Evolutionary conservation across 495 filamentous ascomycete species (phyloP).

Genomic region (Saxispiralis lemnorum): DNA sequence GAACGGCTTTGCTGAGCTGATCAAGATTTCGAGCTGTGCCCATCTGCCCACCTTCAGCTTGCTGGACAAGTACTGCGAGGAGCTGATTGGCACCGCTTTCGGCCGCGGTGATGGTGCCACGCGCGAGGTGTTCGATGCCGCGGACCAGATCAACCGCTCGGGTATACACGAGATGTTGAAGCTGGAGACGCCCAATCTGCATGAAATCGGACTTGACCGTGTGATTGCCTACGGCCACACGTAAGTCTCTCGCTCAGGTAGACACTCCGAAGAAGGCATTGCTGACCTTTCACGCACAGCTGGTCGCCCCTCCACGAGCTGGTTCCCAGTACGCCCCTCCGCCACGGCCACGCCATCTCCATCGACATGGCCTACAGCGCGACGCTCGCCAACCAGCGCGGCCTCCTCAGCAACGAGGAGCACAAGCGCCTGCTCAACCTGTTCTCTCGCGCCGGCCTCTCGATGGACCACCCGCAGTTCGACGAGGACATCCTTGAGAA

Average conservation of each 20-base stretch:
- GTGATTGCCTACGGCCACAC: slow-evolving; percentile 54
- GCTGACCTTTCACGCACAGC: slow-evolving; percentile 16
- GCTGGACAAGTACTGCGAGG: slow-evolving; percentile 41
- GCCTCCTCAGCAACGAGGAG: slow-evolving; percentile 34
- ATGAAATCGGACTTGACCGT: slow-evolving; percentile 44
- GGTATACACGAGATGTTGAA: slow-evolving; percentile 46
- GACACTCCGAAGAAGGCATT: neutral
- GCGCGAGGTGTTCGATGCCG: slow-evolving; percentile 32
- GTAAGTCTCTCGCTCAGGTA: slow-evolving; percentile 19
- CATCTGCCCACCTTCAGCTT: slow-evolving; percentile 41
- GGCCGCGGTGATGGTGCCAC: slow-evolving; percentile 34
- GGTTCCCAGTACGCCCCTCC: slow-evolving; percentile 38
- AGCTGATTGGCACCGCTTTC: slow-evolving; percentile 38
- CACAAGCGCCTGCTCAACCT: slow-evolving; percentile 37
- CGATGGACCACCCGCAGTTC: slow-evolving; percentile 45
- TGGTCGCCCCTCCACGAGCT: slow-evolving; percentile 50
- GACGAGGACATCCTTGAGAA: slow-evolving; percentile 39
- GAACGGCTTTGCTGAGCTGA: slow-evolving; percentile 48
- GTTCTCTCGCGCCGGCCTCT: slow-evolving; percentile 43
- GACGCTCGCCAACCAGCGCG: slow-evolving; percentile 37
- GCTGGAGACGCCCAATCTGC: slow-evolving; percentile 44
- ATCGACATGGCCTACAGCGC: slow-evolving; percentile 53
- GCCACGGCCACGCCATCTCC: slow-evolving; percentile 48
- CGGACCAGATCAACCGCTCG: slow-evolving; percentile 41
- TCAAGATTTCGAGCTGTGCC: slow-evolving; percentile 50